These are phyloP conservation scores for Aspergillus terreus DNA, from an alignment of 2,329 filamentous ascomycete species.

Conservation along the genomic window DNA sequence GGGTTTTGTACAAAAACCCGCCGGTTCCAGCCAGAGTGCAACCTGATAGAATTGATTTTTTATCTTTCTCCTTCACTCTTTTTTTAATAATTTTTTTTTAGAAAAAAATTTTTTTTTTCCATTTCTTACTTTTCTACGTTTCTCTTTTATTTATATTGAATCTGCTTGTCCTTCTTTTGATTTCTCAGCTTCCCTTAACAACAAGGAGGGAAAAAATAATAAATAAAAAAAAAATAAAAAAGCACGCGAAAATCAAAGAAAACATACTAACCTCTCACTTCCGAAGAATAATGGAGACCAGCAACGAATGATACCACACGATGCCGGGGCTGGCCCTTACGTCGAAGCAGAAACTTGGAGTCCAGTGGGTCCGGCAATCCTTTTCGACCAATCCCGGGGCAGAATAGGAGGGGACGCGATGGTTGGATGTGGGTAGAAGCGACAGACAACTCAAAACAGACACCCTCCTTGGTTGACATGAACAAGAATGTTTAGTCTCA, in stretches of 20 bases:
- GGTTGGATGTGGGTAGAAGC: slow-evolving; percentile 12
- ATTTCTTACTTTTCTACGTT: too few relatives aligned
- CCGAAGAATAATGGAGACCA: slow-evolving; percentile 5
- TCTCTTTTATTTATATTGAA: too few relatives aligned
- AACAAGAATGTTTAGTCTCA: slow-evolving; percentile 7
- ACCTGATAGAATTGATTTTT: slow-evolving; percentile 7
- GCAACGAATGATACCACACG: slow-evolving; percentile 11
- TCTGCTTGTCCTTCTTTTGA: too few relatives aligned
- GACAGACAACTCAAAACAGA: slow-evolving; percentile 11
- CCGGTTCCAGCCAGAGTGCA: slow-evolving; percentile 15
- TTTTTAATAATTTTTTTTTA: slow-evolving; percentile 1
- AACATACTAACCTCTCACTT: slow-evolving; percentile 2
- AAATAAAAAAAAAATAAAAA: background rate
- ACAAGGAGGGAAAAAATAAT: background rate
- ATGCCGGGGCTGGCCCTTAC: slow-evolving; percentile 15
- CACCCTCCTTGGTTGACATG: background rate
- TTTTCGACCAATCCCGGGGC: slow-evolving; percentile 19
- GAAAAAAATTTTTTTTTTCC: background rate
- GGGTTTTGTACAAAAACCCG: slow-evolving; percentile 19
- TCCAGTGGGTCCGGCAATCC: slow-evolving; percentile 18
- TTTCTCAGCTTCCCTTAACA: too few relatives aligned
- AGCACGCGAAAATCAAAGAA: background rate
- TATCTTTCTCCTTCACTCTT: background rate
- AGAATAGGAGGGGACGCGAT: slow-evolving; percentile 9
- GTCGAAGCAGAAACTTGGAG: slow-evolving; percentile 17